These are phyloP conservation scores for Kodamaea lidongshanica DNA, from an alignment of 805 yeast genomes.

Conservation along the genomic window DNA sequence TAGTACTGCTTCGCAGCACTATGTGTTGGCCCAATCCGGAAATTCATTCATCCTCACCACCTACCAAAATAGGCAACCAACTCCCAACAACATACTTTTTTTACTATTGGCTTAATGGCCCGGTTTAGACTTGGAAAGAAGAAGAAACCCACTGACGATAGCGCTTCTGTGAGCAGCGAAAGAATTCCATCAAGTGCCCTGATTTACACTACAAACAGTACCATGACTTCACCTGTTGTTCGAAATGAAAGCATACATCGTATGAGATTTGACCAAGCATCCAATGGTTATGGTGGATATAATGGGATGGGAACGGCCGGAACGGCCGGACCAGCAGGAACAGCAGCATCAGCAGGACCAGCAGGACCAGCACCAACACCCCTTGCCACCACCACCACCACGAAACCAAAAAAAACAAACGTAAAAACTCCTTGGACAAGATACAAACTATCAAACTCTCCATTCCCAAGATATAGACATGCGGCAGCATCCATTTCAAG, in stretches of 20 bases:
- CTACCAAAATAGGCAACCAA: no score
- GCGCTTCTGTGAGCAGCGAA: constrained; percentile 13
- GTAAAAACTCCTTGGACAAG: constrained; percentile 66
- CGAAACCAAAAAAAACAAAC: background rate
- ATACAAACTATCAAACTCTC: constrained; percentile 61
- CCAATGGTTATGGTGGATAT: constrained; percentile 13
- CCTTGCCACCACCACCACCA: constrained; percentile 2
- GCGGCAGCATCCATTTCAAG: constrained; percentile 73
- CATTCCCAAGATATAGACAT: constrained; percentile 93
- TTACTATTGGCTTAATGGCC: no score
- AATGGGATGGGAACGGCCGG: background rate
- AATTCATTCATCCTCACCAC: no score
- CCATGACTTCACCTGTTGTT: constrained; percentile 4
- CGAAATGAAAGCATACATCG: constrained; percentile 2
- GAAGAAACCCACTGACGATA: constrained; percentile 25
- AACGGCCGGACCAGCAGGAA: constrained; percentile 10
- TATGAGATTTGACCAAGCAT: constrained; percentile 5
- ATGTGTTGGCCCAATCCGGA: no score
- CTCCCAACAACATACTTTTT: no score
- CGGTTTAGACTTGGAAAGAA: constrained; percentile 54
- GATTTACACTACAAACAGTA: constrained; percentile 8
- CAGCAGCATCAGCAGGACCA: no score
- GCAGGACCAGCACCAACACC: constrained; percentile 7
- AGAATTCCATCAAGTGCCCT: constrained; percentile 3
- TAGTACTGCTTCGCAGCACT: no score